Percentiles rank a stretch among this genome's conserved stretches.
Conservation (phyloP, 345 rosid genomes). For the Citrus inodora region DNA sequence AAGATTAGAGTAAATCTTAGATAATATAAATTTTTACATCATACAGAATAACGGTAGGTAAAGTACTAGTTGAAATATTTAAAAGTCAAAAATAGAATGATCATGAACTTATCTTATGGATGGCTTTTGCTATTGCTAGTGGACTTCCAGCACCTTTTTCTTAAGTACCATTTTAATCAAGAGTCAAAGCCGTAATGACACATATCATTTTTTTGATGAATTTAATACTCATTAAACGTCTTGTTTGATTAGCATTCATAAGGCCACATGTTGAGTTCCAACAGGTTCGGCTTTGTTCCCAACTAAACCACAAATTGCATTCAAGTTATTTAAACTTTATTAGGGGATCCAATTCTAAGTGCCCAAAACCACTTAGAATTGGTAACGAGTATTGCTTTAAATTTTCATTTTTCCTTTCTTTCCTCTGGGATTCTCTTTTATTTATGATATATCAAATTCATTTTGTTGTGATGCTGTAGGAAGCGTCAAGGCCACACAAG, state of each 20-base stretch:
- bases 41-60: background rate
- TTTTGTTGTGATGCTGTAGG: background rate
- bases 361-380: background rate
- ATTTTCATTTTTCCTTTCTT: too few species aligned
- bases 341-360: background rate
- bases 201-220: background rate
- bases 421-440: too few species aligned
- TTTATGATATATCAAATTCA: background rate
- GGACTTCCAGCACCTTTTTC: background rate
- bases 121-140: background rate
- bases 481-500: background rate
- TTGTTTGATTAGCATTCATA: background rate
- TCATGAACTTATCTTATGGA: too few species aligned
- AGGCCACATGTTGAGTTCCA: background rate
- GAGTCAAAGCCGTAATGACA: background rate
- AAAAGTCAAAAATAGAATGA: background rate
- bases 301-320: background rate
- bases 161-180: background rate
- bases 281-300: background rate
- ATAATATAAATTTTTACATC: background rate
- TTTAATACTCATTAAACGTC: too few species aligned
- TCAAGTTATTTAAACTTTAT: background rate
- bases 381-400: background rate
- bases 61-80: background rate
- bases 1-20: background rate